A percentile compares a stretch with the other conserved stretches of the same genome.
Conservation (phyloP, 768 basidiomycete species). For the Lyophyllum shimeji region DNA sequence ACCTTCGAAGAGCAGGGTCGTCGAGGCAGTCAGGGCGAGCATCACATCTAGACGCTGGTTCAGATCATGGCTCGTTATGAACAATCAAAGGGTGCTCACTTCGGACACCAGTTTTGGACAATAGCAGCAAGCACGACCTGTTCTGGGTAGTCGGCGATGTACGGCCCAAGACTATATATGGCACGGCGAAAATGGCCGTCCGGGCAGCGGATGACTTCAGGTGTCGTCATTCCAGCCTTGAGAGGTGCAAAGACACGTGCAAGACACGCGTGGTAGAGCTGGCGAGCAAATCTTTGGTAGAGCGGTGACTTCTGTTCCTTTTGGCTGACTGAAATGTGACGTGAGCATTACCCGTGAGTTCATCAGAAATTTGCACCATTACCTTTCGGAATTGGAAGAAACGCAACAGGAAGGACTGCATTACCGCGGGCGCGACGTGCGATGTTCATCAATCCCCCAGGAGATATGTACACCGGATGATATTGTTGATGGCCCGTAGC, state of each 20-base stretch:
- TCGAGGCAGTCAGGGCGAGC: slow-evolving; percentile 21
- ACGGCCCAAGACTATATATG: slow-evolving; percentile 30
- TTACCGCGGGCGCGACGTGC: slow-evolving; percentile 30
- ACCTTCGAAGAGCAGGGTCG: slow-evolving; percentile 12
- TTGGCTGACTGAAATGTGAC: not conserved
- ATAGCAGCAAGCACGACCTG: slow-evolving; percentile 28
- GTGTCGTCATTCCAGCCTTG: slow-evolving; percentile 21
- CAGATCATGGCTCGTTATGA: not conserved
- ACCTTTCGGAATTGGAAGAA: slow-evolving; percentile 13
- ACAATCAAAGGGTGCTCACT: slow-evolving; percentile 12
- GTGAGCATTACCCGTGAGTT: not conserved
- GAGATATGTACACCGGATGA: slow-evolving; percentile 32
- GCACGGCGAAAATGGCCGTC: slow-evolving; percentile 32
- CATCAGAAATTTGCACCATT: not conserved
- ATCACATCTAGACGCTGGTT: slow-evolving; percentile 19
- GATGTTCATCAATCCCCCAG: slow-evolving; percentile 31
- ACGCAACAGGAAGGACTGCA: slow-evolving; percentile 18
- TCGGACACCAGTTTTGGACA: slow-evolving; percentile 23
- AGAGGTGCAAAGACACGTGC: slow-evolving; percentile 16
- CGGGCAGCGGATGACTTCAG: slow-evolving; percentile 26
- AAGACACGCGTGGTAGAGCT: slow-evolving; percentile 23
- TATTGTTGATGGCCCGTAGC: slow-evolving; percentile 35
- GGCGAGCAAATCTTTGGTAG: slow-evolving; percentile 17
- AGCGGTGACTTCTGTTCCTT: not conserved
- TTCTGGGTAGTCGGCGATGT: slow-evolving; percentile 39